These are phyloP conservation scores for Tolypocladium nubicola DNA, from an alignment of 2,329 filamentous ascomycete genomes.

Conservation along the genomic window DNA sequence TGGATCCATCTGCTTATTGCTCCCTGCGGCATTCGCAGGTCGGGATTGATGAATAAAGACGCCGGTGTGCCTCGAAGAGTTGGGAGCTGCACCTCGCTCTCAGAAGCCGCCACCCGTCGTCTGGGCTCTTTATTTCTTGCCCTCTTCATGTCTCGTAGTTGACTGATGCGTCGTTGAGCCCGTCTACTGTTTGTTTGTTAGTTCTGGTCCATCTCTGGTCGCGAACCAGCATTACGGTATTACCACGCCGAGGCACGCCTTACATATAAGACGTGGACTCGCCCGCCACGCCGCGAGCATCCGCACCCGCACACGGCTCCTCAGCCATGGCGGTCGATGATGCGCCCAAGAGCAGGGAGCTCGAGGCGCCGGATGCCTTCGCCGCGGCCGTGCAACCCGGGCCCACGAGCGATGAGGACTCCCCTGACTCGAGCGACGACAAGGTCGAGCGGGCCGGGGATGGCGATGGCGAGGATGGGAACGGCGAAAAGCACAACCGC, in stretches of 20 bases:
- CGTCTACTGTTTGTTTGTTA: not conserved
- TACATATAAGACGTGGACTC: not conserved
- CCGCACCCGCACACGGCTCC: not conserved
- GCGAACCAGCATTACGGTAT: not conserved
- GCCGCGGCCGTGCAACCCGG: constrained; percentile 15
- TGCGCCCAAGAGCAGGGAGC: constrained; percentile 12
- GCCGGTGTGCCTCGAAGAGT: not conserved
- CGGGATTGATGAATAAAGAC: not conserved
- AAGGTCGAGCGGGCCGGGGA: constrained; percentile 1
- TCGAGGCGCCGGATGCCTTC: constrained; percentile 16
- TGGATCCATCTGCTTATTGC: not conserved
- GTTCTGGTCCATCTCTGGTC: not conserved
- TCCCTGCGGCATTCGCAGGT: too few species aligned
- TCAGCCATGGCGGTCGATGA: constrained; percentile 12
- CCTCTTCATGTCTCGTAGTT: not conserved
- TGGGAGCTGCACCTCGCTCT: not conserved
- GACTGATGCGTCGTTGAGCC: not conserved
- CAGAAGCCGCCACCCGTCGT: not conserved
- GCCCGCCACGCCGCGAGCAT: not conserved
- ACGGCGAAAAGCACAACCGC: not conserved
- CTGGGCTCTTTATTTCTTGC: not conserved
- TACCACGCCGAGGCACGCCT: not conserved
- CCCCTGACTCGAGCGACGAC: constrained; percentile 4
- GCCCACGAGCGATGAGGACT: constrained; percentile 9
- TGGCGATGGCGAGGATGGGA: not conserved